Evolutionary conservation across 805 yeast species (phyloP).

Genomic region (Kluyveromyces dobzhanskii): DNA sequence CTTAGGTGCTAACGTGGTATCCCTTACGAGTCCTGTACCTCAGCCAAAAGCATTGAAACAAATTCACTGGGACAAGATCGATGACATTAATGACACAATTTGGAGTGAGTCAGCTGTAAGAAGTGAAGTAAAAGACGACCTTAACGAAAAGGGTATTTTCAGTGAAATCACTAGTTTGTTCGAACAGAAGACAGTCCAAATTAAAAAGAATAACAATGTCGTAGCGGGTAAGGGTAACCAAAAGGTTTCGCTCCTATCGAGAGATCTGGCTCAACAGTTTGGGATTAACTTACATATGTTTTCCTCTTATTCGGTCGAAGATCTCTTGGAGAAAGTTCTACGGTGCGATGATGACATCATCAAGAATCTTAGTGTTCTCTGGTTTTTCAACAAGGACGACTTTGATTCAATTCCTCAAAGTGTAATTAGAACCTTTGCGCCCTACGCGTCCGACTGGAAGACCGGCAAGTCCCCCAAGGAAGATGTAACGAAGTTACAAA

Average conservation of each 20-base stretch:
- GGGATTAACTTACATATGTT: slow-evolving; percentile 69
- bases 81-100: slow-evolving; percentile 47
- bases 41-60: slow-evolving; percentile 61
- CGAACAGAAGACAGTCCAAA: slow-evolving; percentile 36
- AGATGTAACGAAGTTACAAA: slow-evolving; percentile 49
- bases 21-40: background rate
- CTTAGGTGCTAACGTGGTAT: slow-evolving; percentile 9
- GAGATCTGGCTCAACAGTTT: slow-evolving; percentile 72
- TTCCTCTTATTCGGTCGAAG: slow-evolving; percentile 43
- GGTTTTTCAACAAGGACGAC: slow-evolving; percentile 63
- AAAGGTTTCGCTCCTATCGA: slow-evolving; percentile 48
- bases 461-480: slow-evolving; percentile 29
- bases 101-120: slow-evolving; percentile 44
- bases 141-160: slow-evolving; percentile 53
- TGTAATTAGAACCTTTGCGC: slow-evolving; percentile 48
- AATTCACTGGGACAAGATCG: slow-evolving; percentile 76
- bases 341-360: slow-evolving; percentile 51
- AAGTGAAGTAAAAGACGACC: slow-evolving; percentile 39
- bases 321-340: slow-evolving; percentile 46
- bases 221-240: slow-evolving; percentile 22
- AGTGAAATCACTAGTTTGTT: slow-evolving; percentile 56
- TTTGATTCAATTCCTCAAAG: slow-evolving; percentile 50
- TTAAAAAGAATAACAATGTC: slow-evolving; percentile 29
- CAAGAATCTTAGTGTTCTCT: slow-evolving; percentile 49
- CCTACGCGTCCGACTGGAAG: slow-evolving; percentile 48